phyloP scores from a whole-genome alignment of 352 stramenopile species.

The Nothophytophthora sp. region DNA sequence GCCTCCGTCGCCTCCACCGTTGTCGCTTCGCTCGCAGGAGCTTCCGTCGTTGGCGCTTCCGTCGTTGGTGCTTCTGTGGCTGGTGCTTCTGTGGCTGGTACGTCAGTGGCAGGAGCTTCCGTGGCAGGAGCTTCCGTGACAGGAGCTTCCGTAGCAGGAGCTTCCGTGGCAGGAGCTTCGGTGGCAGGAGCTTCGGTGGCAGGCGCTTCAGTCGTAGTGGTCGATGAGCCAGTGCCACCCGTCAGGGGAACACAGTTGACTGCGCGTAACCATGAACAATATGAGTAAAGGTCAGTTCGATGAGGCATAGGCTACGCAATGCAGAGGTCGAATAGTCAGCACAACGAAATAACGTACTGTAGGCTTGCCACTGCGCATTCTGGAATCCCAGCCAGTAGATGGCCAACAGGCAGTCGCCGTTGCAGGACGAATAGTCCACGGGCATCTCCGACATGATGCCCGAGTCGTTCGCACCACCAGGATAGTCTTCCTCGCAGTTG shows the following conservation, averaged over 20 bases:
- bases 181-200: not conserved
- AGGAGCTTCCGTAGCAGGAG: too few relatives aligned
- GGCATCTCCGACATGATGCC: constrained; percentile 11
- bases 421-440: too few relatives aligned
- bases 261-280: not conserved
- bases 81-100: too few relatives aligned
- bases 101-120: too few relatives aligned
- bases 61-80: too few relatives aligned
- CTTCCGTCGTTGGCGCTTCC: too few relatives aligned
- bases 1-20: too few relatives aligned
- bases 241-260: not conserved
- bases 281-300: not conserved
- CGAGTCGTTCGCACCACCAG: constrained; percentile 2
- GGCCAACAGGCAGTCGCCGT: constrained; percentile 23
- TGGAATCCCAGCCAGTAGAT: constrained; percentile 45
- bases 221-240: not conserved
- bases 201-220: not conserved
- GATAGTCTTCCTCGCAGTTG: constrained; percentile 27
- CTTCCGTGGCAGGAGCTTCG: too few relatives aligned
- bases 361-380: constrained; percentile 27
- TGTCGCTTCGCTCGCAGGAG: too few relatives aligned
- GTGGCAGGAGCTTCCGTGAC: too few relatives aligned
- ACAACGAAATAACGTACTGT: constrained; percentile 25
- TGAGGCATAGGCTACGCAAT: too few relatives aligned
- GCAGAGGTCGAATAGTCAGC: too few relatives aligned